These are phyloP conservation scores for Verticillium nonalfalfae DNA, from an alignment of 2,329 filamentous ascomycete genomes.

Conservation along the genomic window DNA sequence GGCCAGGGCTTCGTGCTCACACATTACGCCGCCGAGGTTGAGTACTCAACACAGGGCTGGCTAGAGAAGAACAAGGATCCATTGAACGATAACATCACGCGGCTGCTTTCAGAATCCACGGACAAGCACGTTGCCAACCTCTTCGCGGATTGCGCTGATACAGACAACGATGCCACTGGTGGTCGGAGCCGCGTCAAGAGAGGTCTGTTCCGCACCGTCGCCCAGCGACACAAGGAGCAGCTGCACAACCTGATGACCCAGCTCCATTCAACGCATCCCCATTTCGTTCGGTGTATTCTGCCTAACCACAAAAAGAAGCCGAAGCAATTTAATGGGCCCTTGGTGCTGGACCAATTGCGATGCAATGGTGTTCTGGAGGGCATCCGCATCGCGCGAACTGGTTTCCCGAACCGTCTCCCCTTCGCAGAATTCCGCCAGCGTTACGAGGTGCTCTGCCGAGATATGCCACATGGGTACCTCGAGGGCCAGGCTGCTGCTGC, in stretches of 20 bases:
- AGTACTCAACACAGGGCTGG: conserved; percentile 94
- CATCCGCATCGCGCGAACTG: conserved; percentile 92
- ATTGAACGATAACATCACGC: conserved; percentile 92
- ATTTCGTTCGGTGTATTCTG: conserved; percentile 96
- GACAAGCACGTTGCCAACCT: conserved; percentile 79
- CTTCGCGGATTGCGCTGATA: conserved; percentile 82
- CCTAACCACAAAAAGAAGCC: conserved; percentile 97
- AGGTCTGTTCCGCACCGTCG: conserved; percentile 92
- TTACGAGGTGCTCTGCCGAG: conserved; percentile 87
- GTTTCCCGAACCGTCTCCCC: conserved; percentile 87
- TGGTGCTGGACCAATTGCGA: conserved; percentile 95
- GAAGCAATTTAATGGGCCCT: conserved; percentile 82
- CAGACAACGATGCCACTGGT: conserved; percentile 67
- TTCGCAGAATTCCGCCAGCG: conserved; percentile 93
- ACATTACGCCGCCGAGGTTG: conserved; percentile 95
- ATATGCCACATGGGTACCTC: conserved; percentile 84
- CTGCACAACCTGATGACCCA: conserved; percentile 94
- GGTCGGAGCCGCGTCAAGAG: conserved; percentile 84
- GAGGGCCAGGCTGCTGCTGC: conserved; percentile 82
- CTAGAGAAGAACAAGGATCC: conserved; percentile 99
- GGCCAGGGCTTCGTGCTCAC: conserved; percentile 92
- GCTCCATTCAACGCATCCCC: conserved; percentile 91
- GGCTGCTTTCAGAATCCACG: conserved; percentile 73
- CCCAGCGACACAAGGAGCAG: conserved; percentile 95
- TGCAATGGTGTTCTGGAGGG: conserved; percentile 99